Conservation (phyloP, 768 basidiomycete species). For the Russula foetens region DNA sequence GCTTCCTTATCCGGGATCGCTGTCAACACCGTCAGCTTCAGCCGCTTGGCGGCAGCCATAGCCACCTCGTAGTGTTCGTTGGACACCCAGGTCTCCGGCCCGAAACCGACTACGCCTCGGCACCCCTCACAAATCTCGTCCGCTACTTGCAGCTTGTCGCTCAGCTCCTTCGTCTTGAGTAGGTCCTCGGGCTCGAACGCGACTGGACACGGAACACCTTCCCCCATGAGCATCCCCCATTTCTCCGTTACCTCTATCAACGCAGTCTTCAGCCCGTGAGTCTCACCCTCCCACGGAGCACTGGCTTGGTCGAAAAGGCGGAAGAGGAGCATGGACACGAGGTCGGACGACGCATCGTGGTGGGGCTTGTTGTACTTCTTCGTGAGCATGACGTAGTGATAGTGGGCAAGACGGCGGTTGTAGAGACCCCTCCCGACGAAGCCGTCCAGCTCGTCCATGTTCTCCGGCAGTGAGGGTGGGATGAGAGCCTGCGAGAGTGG, state of each 20-base stretch:
- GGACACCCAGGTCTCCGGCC: background rate
- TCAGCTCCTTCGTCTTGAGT: constrained; percentile 33
- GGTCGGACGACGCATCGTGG: background rate
- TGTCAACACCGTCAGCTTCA: background rate
- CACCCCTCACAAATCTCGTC: background rate
- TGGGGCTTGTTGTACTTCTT: constrained; percentile 33
- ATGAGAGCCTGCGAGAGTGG: constrained; percentile 30
- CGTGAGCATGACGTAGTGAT: constrained; percentile 40
- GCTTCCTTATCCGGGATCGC: constrained; percentile 27
- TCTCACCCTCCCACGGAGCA: constrained; percentile 40
- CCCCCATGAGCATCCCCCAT: constrained; percentile 36
- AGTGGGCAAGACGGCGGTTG: constrained; percentile 41
- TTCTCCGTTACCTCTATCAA: constrained; percentile 37
- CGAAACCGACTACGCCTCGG: background rate
- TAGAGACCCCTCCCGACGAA: constrained; percentile 31
- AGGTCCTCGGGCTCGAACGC: constrained; percentile 39
- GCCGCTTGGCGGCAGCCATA: background rate
- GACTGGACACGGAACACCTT: constrained; percentile 36
- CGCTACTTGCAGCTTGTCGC: background rate
- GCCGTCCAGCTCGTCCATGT: constrained; percentile 34
- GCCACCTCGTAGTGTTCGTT: background rate
- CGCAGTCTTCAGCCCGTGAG: constrained; percentile 36
- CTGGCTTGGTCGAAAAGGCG: constrained; percentile 39
- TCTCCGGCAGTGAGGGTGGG: constrained; percentile 36
- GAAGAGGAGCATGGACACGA: constrained; percentile 25